phyloP scores from a whole-genome alignment of 2,329 filamentous ascomycete species.

The Colletotrichum lini region DNA sequence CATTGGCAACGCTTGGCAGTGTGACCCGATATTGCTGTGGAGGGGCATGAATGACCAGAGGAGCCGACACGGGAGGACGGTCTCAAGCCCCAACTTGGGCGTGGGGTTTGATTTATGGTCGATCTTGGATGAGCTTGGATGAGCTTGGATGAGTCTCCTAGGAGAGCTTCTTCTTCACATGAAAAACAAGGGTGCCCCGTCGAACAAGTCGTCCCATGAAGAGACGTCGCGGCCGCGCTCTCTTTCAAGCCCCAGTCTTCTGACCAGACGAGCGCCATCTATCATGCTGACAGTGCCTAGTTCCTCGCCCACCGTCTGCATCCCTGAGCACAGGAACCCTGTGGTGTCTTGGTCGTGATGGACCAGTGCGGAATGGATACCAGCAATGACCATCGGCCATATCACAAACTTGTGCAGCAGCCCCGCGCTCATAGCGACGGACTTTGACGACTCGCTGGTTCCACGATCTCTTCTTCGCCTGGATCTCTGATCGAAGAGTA shows the following conservation, averaged over 20 bases:
- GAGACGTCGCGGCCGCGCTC: background rate
- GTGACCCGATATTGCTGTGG: slow-evolving; percentile 19
- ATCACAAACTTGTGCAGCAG: slow-evolving; percentile 28
- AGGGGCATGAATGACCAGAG: background rate
- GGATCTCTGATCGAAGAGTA: slow-evolving; percentile 23
- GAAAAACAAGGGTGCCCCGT: slow-evolving; percentile 32
- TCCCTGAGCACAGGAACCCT: slow-evolving; percentile 8
- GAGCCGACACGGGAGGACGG: slow-evolving; percentile 7
- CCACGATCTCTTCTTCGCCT: background rate
- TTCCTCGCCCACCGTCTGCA: slow-evolving; percentile 23
- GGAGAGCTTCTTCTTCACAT: slow-evolving; percentile 9
- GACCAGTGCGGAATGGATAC: slow-evolving; percentile 21
- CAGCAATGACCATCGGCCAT: slow-evolving; percentile 22
- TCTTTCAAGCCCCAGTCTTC: background rate
- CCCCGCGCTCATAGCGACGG: slow-evolving; percentile 12
- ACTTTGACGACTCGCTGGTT: background rate
- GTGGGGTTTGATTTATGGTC: background rate
- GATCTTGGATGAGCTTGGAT: slow-evolving; percentile 19
- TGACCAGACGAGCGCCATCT: slow-evolving; percentile 30
- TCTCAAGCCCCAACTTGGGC: slow-evolving; percentile 1
- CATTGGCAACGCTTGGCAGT: slow-evolving; percentile 34
- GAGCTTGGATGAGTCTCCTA: background rate
- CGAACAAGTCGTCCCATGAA: slow-evolving; percentile 23
- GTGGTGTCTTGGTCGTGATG: slow-evolving; percentile 5
- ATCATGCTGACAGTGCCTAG: slow-evolving; percentile 31